These are phyloP conservation scores for Zoysia pacifica DNA, from an alignment of 176 grass and related monocot genomes.

Conservation along the genomic window DNA sequence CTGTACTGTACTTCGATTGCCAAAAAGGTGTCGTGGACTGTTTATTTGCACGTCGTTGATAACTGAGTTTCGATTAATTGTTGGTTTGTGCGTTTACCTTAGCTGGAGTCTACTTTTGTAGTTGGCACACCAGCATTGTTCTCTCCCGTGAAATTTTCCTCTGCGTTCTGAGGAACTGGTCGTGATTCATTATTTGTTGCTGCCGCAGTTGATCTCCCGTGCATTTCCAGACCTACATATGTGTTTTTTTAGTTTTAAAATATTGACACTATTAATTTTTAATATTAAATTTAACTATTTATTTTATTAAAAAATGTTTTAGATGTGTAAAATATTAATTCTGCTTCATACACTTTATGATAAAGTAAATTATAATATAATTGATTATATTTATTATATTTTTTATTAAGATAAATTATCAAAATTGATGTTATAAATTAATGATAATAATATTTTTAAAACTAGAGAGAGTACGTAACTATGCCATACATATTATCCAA, in stretches of 20 bases:
- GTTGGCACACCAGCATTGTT: background rate
- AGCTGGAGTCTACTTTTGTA: background rate
- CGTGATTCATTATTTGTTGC: background rate
- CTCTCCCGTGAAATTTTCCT: background rate
- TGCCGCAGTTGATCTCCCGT: background rate
- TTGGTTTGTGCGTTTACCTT: background rate
- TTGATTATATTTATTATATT: no score
- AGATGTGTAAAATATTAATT: no score
- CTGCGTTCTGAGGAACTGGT: background rate
- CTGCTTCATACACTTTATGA: no score
- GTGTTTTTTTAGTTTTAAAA: no score
- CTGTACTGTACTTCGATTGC: background rate
- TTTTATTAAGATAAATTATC: no score
- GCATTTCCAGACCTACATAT: background rate
- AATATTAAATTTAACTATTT: no score
- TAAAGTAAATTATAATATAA: no score
- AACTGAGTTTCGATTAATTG: background rate
- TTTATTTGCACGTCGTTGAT: background rate
- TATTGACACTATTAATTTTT: no score
- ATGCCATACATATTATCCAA: conserved; percentile 14
- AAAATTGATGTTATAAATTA: no score
- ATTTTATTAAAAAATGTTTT: no score
- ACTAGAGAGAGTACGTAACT: no score
- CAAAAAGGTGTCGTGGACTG: background rate
- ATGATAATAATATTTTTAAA: no score